A percentile compares a stretch with the other conserved stretches of the same genome.
phyloP scores from a whole-genome alignment of 2,329 filamentous ascomycete genomes.

The Clathrospora elynae region DNA sequence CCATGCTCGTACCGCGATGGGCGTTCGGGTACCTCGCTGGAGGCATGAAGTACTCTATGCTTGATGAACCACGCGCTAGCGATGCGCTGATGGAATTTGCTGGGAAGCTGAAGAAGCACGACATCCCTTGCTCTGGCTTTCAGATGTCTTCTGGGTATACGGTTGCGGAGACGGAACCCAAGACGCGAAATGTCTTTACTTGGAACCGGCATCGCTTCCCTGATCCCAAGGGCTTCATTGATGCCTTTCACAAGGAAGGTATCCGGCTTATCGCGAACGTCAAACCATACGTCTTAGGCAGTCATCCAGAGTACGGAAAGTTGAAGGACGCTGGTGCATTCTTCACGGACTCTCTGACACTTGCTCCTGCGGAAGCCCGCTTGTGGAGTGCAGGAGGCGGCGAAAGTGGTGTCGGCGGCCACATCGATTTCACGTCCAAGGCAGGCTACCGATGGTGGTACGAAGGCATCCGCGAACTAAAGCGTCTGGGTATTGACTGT shows the following conservation, averaged over 20 bases:
- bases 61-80: conserved; percentile 60
- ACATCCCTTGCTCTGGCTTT: conserved; percentile 72
- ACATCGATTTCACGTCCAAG: conserved; percentile 74
- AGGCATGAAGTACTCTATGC: conserved; percentile 66
- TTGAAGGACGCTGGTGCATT: conserved; percentile 64
- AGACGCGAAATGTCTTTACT: conserved; percentile 72
- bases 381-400: conserved; percentile 76
- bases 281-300: conserved; percentile 72
- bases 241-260: conserved; percentile 65
- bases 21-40: conserved; percentile 75
- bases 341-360: conserved; percentile 62
- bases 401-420: conserved; percentile 70
- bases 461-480: conserved; percentile 66
- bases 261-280: conserved; percentile 73
- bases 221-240: conserved; percentile 67
- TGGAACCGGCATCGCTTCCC: conserved; percentile 76
- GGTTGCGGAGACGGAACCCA: conserved; percentile 68
- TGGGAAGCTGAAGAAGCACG: conserved; percentile 64
- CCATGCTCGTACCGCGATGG: conserved; percentile 71
- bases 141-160: conserved; percentile 77
- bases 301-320: conserved; percentile 68
- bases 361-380: conserved; percentile 61
- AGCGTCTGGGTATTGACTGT: conserved; percentile 68
- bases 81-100: conserved; percentile 67
- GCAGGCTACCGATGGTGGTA: conserved; percentile 74